phyloP scores from a whole-genome alignment of 768 basidiomycete species.

The Termitomyces sp. region DNA sequence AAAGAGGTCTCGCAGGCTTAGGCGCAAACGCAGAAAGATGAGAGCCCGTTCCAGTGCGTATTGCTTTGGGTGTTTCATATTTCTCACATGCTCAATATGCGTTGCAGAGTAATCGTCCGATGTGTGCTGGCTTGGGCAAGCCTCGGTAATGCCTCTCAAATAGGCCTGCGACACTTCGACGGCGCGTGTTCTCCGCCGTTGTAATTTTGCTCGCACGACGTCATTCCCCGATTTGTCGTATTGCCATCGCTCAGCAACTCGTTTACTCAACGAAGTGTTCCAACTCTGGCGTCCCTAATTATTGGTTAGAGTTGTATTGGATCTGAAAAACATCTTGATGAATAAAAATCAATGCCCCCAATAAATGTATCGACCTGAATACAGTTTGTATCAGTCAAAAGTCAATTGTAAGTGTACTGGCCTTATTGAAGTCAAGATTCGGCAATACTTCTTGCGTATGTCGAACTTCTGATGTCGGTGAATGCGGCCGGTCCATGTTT shows the following conservation, averaged over 20 bases:
- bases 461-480: no score
- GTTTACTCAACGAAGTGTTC: constrained; percentile 3
- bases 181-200: constrained; percentile 1
- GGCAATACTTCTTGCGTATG: no score
- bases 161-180: constrained; percentile 4
- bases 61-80: neutral
- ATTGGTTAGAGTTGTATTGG: constrained; percentile 9
- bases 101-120: constrained; percentile 34
- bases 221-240: constrained; percentile 20
- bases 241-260: constrained; percentile 14
- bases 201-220: neutral
- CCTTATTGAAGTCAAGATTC: no score
- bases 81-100: neutral
- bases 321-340: constrained; percentile 7
- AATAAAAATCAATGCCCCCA: constrained; percentile 6
- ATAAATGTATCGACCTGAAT: neutral
- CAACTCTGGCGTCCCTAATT: constrained; percentile 3
- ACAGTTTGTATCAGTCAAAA: neutral
- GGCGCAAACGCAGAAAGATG: constrained; percentile 96
- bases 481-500: no score
- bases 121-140: constrained; percentile 18
- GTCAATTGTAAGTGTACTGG: neutral
- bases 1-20: constrained; percentile 89
- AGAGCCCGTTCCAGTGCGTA: constrained; percentile 88
- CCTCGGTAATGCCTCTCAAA: constrained; percentile 15